Conservation (phyloP, 768 basidiomycete genomes). For the Hydnomerulius pinastri region DNA sequence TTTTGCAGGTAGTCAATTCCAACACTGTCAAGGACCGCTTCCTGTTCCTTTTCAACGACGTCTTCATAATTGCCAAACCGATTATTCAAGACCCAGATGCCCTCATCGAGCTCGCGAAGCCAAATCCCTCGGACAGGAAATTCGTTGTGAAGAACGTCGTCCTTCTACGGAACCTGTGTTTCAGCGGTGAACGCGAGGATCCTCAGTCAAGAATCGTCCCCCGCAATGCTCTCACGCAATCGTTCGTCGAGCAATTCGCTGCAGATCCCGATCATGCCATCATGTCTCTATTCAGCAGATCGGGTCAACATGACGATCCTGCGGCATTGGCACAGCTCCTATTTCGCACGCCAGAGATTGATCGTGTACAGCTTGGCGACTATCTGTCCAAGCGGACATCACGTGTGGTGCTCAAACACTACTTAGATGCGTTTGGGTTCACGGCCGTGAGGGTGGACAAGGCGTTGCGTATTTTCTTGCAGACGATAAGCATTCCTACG, state of each 20-base stretch:
- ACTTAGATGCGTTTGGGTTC: slow-evolving; percentile 87
- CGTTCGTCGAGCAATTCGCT: slow-evolving; percentile 79
- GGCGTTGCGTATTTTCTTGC: slow-evolving; percentile 86
- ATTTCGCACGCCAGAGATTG: slow-evolving; percentile 83
- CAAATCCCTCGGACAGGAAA: slow-evolving; percentile 63
- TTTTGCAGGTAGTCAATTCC: slow-evolving; percentile 90
- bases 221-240: slow-evolving; percentile 63
- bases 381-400: slow-evolving; percentile 78
- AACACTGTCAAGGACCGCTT: slow-evolving; percentile 96
- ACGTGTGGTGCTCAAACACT: slow-evolving; percentile 76
- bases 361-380: slow-evolving; percentile 79
- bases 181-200: slow-evolving; percentile 70
- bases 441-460: slow-evolving; percentile 81
- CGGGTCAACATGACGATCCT: slow-evolving; percentile 64
- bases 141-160: slow-evolving; percentile 92
- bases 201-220: slow-evolving; percentile 47
- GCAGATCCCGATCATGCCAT: slow-evolving; percentile 83
- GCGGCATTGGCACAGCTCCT: slow-evolving; percentile 71
- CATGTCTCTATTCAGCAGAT: slow-evolving; percentile 62
- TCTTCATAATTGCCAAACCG: slow-evolving; percentile 92
- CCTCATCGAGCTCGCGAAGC: slow-evolving; percentile 57
- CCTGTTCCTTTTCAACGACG: slow-evolving; percentile 95
- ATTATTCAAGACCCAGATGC: slow-evolving; percentile 68
- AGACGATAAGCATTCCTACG: slow-evolving; percentile 70
- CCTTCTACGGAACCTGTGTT: slow-evolving; percentile 66